Percentiles rank a stretch among this genome's conserved stretches.
Conservation (phyloP, 139 green algal species). For the Haematococcus sp. region DNA sequence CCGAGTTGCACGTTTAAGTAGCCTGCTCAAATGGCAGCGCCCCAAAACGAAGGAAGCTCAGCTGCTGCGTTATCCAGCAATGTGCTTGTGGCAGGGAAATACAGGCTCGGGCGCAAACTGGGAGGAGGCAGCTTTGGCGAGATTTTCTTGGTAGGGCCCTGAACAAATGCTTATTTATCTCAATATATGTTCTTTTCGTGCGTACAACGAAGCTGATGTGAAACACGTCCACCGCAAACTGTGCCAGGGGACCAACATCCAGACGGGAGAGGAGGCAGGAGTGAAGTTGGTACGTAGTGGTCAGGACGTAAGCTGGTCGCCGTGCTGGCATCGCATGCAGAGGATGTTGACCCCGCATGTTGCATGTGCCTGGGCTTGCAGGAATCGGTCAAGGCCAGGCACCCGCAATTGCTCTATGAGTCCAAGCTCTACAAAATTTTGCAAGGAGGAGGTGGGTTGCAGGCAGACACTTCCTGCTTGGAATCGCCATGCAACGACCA, state of each 20-base stretch:
- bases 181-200: no score
- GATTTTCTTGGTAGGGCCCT: constrained; percentile 82
- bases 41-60: no score
- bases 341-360: neutral
- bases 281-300: constrained; percentile 96
- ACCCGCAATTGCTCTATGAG: constrained; percentile 94
- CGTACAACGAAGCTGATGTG: no score
- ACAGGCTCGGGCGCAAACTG: constrained; percentile 43
- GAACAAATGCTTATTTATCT: constrained; percentile 89
- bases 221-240: constrained; percentile 65
- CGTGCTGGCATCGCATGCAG: neutral
- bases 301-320: neutral
- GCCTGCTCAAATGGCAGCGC: no score
- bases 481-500: no score
- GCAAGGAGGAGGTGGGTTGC: constrained; percentile 77
- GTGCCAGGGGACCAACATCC: constrained; percentile 62
- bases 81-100: constrained; percentile 11
- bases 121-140: constrained; percentile 41
- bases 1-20: no score
- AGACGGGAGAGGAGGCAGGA: constrained; percentile 96
- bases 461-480: neutral
- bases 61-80: neutral
- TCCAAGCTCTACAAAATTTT: constrained; percentile 96
- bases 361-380: constrained; percentile 42
- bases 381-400: constrained; percentile 85